These are phyloP conservation scores for Fusarium paranaense DNA, from an alignment of 2,329 filamentous ascomycete species.

Conservation along the genomic window DNA sequence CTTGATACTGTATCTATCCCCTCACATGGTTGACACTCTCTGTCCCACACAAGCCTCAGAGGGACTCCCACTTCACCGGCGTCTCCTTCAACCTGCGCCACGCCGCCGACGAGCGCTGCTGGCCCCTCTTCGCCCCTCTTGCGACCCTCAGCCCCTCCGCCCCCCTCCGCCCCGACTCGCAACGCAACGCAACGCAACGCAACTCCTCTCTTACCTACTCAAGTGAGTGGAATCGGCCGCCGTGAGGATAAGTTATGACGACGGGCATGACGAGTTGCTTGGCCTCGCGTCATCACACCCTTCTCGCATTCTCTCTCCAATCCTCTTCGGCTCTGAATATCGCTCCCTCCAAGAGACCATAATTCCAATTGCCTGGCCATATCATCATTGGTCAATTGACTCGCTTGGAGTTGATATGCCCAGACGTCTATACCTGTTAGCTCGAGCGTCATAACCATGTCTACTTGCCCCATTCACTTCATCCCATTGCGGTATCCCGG, in stretches of 20 bases:
- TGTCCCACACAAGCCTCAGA: neutral
- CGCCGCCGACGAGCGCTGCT: slow-evolving; percentile 9
- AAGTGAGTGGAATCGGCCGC: slow-evolving; percentile 12
- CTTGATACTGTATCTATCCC: neutral
- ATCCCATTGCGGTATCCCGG: slow-evolving; percentile 12
- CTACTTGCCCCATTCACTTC: slow-evolving; percentile 7
- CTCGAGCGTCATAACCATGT: neutral
- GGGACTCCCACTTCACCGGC: slow-evolving; percentile 1
- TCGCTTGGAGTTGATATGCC: neutral
- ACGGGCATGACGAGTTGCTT: slow-evolving; percentile 6
- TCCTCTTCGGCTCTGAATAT: neutral
- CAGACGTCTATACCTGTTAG: neutral
- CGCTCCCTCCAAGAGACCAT: neutral
- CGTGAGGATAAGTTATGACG: slow-evolving; percentile 7
- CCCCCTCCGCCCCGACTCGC: slow-evolving; percentile 27
- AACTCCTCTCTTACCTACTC: slow-evolving; percentile 13
- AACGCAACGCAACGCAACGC: slow-evolving; percentile 1
- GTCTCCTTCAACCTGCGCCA: slow-evolving; percentile 23
- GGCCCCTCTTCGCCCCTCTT: slow-evolving; percentile 25
- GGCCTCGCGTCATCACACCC: neutral
- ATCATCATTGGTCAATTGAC: neutral
- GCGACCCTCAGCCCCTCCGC: slow-evolving; percentile 12
- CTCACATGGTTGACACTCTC: neutral
- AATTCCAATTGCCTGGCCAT: neutral
- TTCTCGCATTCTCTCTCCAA: neutral